Evolutionary conservation across 108 stramenopile species (phyloP), one percentile per base, ranked within the genome.

Genomic region (Nitzschia sp.): DNA sequence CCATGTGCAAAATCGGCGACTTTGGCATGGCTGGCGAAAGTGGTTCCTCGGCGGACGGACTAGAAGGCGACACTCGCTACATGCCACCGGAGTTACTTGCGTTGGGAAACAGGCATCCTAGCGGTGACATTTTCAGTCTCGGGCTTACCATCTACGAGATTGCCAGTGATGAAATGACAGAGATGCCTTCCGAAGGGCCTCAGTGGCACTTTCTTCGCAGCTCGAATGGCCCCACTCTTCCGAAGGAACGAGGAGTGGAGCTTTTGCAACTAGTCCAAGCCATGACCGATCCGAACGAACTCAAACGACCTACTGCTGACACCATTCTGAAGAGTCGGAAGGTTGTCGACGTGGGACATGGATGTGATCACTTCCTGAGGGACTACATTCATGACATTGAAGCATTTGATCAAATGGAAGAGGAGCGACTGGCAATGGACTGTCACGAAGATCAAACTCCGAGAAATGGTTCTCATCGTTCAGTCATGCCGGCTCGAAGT

Each of bases 1-100:
- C 85, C 25, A 85, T 90, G 58, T 89, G 88, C 58, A 94, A 94
- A 54, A 94, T 94, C 41, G 92, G 92, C 15, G 92, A 94, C 55
- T 94, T 94, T 68, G 92, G 92, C 2, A 70, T 94, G 71, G 82
- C 88, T 22, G 87, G 85, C 50, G 78, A 83, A 13, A 80, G 85
- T 57, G 92, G 92, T 6, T 78, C 77, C 23, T 66, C 60, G 16
- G 87, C 85, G 61, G 92, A 93, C 41, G 92, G 92, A 21, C 92
- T 90, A 71, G 92, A 93, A 69, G 92, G 92, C 53, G 92, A 93
- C 60, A 81, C 87, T 17, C 56, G 69, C 8, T 93, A 90, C 69
- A 88, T 93, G 86, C 75, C 92, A 4, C 78, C 62, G 27, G 92
- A 93, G 58, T 72, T 89, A 0, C 58, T 86, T 1, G 60, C 81